Evolutionary conservation across 2,329 filamentous ascomycete genomes (phyloP).

Genomic region (Emmonsia crescens): DNA sequence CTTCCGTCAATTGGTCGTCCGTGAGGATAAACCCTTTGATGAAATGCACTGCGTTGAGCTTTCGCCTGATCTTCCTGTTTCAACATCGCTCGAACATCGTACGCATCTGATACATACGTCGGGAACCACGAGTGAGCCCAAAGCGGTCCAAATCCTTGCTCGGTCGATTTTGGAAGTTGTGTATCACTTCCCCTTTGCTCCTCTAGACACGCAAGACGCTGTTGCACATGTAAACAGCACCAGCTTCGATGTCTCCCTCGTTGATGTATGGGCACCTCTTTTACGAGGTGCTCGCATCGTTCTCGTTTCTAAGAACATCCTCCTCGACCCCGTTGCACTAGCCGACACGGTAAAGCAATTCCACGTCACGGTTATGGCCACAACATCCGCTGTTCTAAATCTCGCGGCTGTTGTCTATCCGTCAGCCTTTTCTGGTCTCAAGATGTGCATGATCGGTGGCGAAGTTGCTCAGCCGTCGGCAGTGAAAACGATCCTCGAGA

Average conservation of each 20-base stretch:
- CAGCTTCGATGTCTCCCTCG: slow-evolving; percentile 19
- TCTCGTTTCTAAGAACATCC: slow-evolving; percentile 8
- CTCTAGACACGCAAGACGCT: slow-evolving; percentile 8
- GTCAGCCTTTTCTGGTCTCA: slow-evolving; percentile 10
- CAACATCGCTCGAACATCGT: slow-evolving; percentile 5
- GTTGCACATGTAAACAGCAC: slow-evolving; percentile 17
- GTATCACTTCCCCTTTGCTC: slow-evolving; percentile 13
- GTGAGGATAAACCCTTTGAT: background rate
- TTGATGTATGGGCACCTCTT: slow-evolving; percentile 18
- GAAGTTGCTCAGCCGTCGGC: slow-evolving; percentile 14
- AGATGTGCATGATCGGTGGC: slow-evolving; percentile 12
- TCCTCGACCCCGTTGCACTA: slow-evolving; percentile 10
- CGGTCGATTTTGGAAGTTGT: slow-evolving; percentile 15
- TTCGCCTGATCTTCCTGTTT: background rate
- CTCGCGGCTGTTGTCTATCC: slow-evolving; percentile 11
- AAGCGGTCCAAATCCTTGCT: slow-evolving; percentile 16
- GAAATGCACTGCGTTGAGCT: background rate
- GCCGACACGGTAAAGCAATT: slow-evolving; percentile 2
- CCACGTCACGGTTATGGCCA: slow-evolving; percentile 12
- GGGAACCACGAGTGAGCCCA: slow-evolving; percentile 7
- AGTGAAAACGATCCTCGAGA: slow-evolving; percentile 11
- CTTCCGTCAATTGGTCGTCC: background rate
- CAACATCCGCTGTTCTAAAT: slow-evolving; percentile 13
- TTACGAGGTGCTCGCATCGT: slow-evolving; percentile 14
- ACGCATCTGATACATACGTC: slow-evolving; percentile 7